Evolutionary conservation across 768 basidiomycete species (phyloP), one percentile per base, ranked within the genome.

Genomic region (Mycena rebaudengoi): DNA sequence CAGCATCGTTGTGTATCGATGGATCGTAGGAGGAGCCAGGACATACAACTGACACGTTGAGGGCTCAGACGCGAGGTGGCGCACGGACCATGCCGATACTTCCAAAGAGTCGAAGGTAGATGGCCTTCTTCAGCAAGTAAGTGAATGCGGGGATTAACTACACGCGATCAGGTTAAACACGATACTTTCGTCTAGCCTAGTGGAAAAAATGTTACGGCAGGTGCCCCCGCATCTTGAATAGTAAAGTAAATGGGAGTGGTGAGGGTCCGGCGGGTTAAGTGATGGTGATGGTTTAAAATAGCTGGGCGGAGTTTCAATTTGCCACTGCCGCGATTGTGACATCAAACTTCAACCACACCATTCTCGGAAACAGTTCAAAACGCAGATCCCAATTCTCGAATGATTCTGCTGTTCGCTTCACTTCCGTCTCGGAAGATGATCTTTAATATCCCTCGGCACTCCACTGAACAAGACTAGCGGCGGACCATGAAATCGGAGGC

Each of bases 91-190:
- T 60, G 39, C n/a, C 57, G 56, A 26, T 26, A 51, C 48, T 60
- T 50, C 48, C 48, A n/a, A n/a, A n/a, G n/a, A n/a, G n/a, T 35
- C 3, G 18, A 33, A 60, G 41, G 59, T 52, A 51, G 50, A 49
- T 32, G 48, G 48, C 20, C 46, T 60, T 51, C 49, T 51, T 49
- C 51, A 37, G 39, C 33, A 40, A 37, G 35, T 41, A 51, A 40
- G 23, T 25, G 35, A 59, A n/a, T n/a, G n/a, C n/a, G 35, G 25
- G 41, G 29, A 50, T 59, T 59, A 49, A 49, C 39, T 41, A 37
- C 46, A 40, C 57, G 48, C 58, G 58, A 51, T 51, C 14, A 30
- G 39, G n/a, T n/a, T n/a, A n/a, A n/a, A n/a, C n/a, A n/a, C n/a
- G n/a, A n/a, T n/a, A n/a, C n/a, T n/a, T n/a, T n/a, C n/a, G n/a